Evolutionary conservation across 176 grass and related monocot species (phyloP).

Genomic region (Zea luxurians): DNA sequence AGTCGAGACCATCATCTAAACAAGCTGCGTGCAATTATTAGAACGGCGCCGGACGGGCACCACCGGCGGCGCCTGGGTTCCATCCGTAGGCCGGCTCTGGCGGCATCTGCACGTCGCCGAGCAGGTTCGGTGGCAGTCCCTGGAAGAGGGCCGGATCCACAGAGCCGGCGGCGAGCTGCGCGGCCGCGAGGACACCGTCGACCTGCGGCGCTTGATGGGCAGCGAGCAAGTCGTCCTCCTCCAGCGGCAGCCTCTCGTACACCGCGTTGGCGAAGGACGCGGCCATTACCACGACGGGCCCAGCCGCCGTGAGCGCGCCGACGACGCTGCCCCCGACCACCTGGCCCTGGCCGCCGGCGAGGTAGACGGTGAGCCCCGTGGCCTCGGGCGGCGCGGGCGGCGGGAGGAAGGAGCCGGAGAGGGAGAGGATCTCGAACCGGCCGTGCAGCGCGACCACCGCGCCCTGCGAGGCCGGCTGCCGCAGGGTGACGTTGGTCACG

Average conservation of each 20-base stretch:
- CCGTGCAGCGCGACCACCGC: constrained; percentile 73
- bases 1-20: no score
- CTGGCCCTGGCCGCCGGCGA: constrained; percentile 76
- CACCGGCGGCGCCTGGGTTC: constrained; percentile 39
- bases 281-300: constrained; percentile 80
- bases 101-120: constrained; percentile 77
- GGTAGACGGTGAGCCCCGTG: constrained; percentile 78
- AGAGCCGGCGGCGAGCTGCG: constrained; percentile 12
- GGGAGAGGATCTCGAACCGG: constrained; percentile 84
- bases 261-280: constrained; percentile 79
- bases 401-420: constrained; percentile 83
- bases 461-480: constrained; percentile 61
- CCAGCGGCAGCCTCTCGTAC: constrained; percentile 75
- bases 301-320: constrained; percentile 58
- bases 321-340: constrained; percentile 81
- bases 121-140: constrained; percentile 69
- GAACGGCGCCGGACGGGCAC: constrained; percentile 38
- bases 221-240: constrained; percentile 66
- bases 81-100: constrained; percentile 55
- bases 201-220: neutral
- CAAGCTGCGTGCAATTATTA: neutral
- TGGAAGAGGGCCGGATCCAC: constrained; percentile 66
- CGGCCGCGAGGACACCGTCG: constrained; percentile 42
- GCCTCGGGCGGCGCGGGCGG: constrained; percentile 77
- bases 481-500: constrained; percentile 70